Percentiles rank a stretch among this genome's conserved stretches.
Evolutionary conservation across 2,329 filamentous ascomycete species (phyloP).

Genomic region (Fusarium compactum): DNA sequence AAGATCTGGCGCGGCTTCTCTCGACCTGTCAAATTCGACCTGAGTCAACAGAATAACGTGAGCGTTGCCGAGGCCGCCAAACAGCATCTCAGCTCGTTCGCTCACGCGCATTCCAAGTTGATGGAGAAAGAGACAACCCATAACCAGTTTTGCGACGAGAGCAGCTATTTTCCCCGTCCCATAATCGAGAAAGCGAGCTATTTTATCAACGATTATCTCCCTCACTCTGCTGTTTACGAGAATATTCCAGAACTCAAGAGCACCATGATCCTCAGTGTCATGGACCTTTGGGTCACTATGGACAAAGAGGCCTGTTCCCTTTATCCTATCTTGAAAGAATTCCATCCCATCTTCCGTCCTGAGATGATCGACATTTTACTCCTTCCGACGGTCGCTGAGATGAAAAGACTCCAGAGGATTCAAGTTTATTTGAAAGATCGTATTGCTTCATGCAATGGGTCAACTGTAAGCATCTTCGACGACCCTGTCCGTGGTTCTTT

Average conservation of each 20-base stretch:
- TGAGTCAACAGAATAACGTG: background rate
- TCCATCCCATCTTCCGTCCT: conserved; percentile 38
- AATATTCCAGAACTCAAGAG: conserved; percentile 40
- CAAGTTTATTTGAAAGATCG: conserved; percentile 40
- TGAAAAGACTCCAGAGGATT: conserved; percentile 36
- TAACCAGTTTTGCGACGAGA: conserved; percentile 14
- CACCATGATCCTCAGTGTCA: conserved; percentile 38
- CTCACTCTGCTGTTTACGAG: conserved; percentile 15
- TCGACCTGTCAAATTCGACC: conserved; percentile 3
- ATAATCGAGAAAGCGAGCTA: conserved; percentile 9
- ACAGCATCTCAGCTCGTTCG: conserved; percentile 32
- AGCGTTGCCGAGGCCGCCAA: conserved; percentile 38
- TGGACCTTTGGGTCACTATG: conserved; percentile 44
- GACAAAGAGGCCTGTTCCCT: conserved; percentile 36
- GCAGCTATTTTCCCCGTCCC: background rate
- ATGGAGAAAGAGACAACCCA: conserved; percentile 25
- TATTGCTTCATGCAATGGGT: conserved; percentile 26
- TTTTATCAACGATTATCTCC: conserved; percentile 27
- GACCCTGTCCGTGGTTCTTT: conserved; percentile 45
- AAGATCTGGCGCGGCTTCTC: conserved; percentile 24
- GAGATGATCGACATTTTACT: conserved; percentile 43
- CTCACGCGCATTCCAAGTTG: conserved; percentile 24
- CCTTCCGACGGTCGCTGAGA: conserved; percentile 29
- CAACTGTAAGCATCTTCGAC: conserved; percentile 37
- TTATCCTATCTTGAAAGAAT: conserved; percentile 39